Evolutionary conservation across 176 grass and related monocot genomes (phyloP), one percentile per base, ranked within the genome.

Genomic region (Oryza punctata): DNA sequence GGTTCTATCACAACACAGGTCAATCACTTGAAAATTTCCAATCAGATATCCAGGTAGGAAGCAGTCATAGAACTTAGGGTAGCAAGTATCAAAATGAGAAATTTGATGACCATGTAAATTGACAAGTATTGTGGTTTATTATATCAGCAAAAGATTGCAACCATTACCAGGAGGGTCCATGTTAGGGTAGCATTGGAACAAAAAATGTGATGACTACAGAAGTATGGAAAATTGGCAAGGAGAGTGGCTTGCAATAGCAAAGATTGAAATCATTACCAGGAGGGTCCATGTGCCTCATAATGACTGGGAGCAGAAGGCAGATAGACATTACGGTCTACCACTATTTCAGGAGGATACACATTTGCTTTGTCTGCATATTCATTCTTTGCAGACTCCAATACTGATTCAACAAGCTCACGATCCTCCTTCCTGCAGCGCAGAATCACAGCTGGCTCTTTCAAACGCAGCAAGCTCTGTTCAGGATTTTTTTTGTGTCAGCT

Each of bases 371-470:
- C 67, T 24, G 96, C 89, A 81, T 98, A 98, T 43, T 92, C 87
- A 78, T 91, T 79, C 64, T 64, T 91, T 65, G 91, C 82, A 8
- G 73, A 74, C 69, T 87, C 85, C 68, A 95, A 83, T 85, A 93
- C 80, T n/a, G 91, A 93, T 45, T 90, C 87, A 27, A 98, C 93
- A 84, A 95, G 74, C 67, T 89, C 72, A 82, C 66, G 63, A 88
- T 93, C 96, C 38, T 88, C 91, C 73, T 91, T 82, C 47, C 91
- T 77, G 76, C 96, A 95, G 63, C 91, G 86, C 63, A 98, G 84
- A 77, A 96, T 65, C 24, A 98, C 89, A 49, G 85, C 67, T 45
- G 89, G 52, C 65, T 95, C 93, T 78, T 95, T 98, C 75, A 93
- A 78, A 40, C 87, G 82, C 23, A 95, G 67, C 80, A 95, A 88